Evolutionary conservation across 1,284 basidiomycete species (phyloP).

Genomic region (Vanrija pseudolonga): DNA sequence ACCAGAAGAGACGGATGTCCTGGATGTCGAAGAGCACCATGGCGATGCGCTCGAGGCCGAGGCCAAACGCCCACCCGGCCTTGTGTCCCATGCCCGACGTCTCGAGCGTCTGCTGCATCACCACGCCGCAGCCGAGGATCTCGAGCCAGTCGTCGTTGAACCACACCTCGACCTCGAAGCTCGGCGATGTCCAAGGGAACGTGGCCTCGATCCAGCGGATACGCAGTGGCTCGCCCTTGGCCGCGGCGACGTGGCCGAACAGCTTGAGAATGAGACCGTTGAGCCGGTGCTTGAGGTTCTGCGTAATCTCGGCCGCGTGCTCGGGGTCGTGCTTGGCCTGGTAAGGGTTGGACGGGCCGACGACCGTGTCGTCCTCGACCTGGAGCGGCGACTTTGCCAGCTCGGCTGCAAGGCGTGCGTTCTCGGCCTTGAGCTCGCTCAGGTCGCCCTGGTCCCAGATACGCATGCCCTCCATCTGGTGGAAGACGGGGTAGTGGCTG

Average conservation of each 20-base stretch:
- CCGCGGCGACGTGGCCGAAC: conserved; percentile 62
- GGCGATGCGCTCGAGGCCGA: conserved; percentile 94
- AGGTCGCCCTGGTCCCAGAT: conserved; percentile 59
- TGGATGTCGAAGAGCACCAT: conserved; percentile 98
- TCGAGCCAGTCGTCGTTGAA: conserved; percentile 97
- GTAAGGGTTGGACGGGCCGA: conserved; percentile 71
- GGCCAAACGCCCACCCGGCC: conserved; percentile 96
- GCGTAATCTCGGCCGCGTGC: conserved; percentile 67
- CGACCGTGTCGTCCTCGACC: conserved; percentile 79
- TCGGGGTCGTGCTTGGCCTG: conserved; percentile 71
- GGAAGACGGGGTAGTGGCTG: conserved; percentile 96
- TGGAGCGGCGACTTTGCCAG: conserved; percentile 68
- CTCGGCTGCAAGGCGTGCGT: conserved; percentile 59
- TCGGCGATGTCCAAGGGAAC: conserved; percentile 97
- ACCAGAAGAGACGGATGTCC: conserved; percentile 99
- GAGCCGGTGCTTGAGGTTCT: conserved; percentile 86
- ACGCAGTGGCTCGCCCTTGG: conserved; percentile 60
- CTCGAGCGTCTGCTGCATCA: conserved; percentile 82
- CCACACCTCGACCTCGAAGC: conserved; percentile 96
- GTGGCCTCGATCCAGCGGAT: conserved; percentile 97
- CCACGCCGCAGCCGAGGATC: conserved; percentile 90
- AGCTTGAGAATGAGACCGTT: conserved; percentile 82
- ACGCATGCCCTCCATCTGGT: conserved; percentile 95
- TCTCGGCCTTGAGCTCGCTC: conserved; percentile 38
- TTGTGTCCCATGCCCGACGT: conserved; percentile 75